Percentiles rank a stretch among this genome's conserved stretches.
Evolutionary conservation across 805 yeast genomes (phyloP).

Genomic region (Metschnikowia lochheadii): DNA sequence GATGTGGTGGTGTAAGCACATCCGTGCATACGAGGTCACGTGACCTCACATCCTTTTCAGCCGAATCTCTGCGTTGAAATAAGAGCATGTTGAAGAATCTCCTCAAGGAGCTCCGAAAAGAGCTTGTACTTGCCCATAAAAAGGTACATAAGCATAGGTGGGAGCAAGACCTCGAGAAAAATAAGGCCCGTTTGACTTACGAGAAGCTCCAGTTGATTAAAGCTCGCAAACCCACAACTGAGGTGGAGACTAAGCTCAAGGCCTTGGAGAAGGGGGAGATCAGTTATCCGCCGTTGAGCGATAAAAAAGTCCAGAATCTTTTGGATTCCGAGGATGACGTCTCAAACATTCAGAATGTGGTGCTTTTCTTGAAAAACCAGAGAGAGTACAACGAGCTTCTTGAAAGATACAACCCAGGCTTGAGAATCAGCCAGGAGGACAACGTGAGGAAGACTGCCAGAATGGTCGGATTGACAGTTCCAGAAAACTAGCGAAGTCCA

Average conservation of each 20-base stretch:
- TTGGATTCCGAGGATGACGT: constrained; percentile 11
- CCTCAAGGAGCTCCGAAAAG: constrained; percentile 30
- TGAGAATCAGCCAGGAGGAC: constrained; percentile 72
- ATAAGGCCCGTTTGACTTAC: constrained; percentile 45
- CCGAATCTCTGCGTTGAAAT: neutral
- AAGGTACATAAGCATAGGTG: constrained; percentile 36
- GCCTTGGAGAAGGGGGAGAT: constrained; percentile 18
- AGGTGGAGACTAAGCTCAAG: constrained; percentile 29
- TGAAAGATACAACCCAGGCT: constrained; percentile 84
- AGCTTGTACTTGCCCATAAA: constrained; percentile 36
- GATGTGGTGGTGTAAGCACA: neutral
- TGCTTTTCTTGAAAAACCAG: constrained; percentile 64
- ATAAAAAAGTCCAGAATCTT: constrained; percentile 2
- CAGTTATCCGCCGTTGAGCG: constrained; percentile 11
- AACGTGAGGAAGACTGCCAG: constrained; percentile 76
- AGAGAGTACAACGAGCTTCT: constrained; percentile 72
- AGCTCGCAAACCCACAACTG: constrained; percentile 31
- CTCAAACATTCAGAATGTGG: constrained; percentile 52
- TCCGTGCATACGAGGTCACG: neutral
- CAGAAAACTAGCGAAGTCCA: constrained; percentile 19
- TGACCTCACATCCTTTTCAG: neutral
- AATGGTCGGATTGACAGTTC: constrained; percentile 72
- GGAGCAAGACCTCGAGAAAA: constrained; percentile 40
- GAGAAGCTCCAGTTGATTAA: constrained; percentile 43
- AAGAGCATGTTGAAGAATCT: constrained; percentile 14